A percentile compares a stretch with the other conserved stretches of the same genome.
These are phyloP conservation scores for Bipolaris victoriae DNA, from an alignment of 2,329 filamentous ascomycete genomes.

Conservation along the genomic window DNA sequence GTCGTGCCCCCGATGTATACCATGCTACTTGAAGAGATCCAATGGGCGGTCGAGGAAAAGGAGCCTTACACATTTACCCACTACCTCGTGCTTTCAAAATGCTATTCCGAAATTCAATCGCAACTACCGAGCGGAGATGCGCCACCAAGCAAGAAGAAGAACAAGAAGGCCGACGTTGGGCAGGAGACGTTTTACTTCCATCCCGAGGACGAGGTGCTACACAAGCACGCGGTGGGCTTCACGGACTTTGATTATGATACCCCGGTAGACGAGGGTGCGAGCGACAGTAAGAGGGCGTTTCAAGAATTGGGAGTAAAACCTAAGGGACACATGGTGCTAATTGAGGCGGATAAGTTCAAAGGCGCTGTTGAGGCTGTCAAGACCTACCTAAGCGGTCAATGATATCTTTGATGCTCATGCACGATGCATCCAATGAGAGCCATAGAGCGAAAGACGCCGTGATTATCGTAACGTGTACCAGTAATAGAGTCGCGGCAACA, in stretches of 20 bases:
- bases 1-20: conserved; percentile 91
- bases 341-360: conserved; percentile 79
- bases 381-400: conserved; percentile 67
- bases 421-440: neutral
- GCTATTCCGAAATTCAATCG: conserved; percentile 87
- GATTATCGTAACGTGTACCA: neutral
- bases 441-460: neutral
- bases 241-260: conserved; percentile 80
- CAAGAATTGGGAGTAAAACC: conserved; percentile 90
- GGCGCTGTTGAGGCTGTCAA: conserved; percentile 75
- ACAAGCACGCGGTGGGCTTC: conserved; percentile 73
- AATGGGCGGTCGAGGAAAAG: conserved; percentile 84
- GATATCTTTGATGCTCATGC: neutral
- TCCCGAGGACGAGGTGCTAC: conserved; percentile 89
- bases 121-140: conserved; percentile 64
- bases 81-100: conserved; percentile 89
- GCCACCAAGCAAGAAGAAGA: conserved; percentile 52
- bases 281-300: conserved; percentile 93
- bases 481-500: neutral
- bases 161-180: conserved; percentile 42
- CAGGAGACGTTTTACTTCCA: conserved; percentile 86
- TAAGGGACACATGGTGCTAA: conserved; percentile 82
- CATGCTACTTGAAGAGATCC: conserved; percentile 91
- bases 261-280: conserved; percentile 74
- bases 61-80: conserved; percentile 94